Conservation (phyloP, 2,329 filamentous ascomycete species). For the Aspergillus ruber region DNA sequence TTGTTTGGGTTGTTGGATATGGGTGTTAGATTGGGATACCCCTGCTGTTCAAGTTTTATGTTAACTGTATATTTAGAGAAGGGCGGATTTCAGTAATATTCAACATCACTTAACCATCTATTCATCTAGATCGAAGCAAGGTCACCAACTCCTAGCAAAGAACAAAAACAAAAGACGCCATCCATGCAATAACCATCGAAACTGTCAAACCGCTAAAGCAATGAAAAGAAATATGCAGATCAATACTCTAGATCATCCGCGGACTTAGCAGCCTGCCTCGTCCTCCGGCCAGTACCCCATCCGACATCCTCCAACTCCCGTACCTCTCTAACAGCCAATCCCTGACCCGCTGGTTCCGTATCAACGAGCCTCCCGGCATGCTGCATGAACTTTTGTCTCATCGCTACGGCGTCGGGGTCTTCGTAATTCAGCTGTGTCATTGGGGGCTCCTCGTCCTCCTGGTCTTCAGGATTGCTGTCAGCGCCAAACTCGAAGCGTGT, state of each 20-base stretch:
- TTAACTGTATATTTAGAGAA: too few relatives aligned
- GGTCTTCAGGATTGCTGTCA: slow-evolving; percentile 13
- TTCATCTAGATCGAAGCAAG: background rate
- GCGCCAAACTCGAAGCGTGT: slow-evolving; percentile 26
- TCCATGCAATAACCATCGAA: slow-evolving; percentile 1
- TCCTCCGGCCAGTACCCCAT: slow-evolving; percentile 31
- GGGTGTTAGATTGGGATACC: too few relatives aligned
- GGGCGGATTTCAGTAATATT: too few relatives aligned
- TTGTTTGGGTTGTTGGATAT: too few relatives aligned
- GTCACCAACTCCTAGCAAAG: background rate
- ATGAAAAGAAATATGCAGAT: background rate
- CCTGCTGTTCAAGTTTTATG: background rate
- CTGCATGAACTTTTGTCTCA: slow-evolving; percentile 51
- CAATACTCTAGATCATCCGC: slow-evolving; percentile 9
- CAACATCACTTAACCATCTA: background rate
- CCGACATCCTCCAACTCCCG: slow-evolving; percentile 28
- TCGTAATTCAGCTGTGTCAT: slow-evolving; percentile 46
- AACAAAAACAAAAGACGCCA: slow-evolving; percentile 1
- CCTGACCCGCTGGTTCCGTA: slow-evolving; percentile 14
- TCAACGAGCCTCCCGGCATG: slow-evolving; percentile 38
- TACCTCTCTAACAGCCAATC: slow-evolving; percentile 22
- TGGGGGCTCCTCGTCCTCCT: slow-evolving; percentile 29
- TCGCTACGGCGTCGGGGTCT: slow-evolving; percentile 47
- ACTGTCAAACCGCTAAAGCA: slow-evolving; percentile 1
- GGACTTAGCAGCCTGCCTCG: slow-evolving; percentile 22